phyloP scores from a whole-genome alignment of 768 basidiomycete genomes.

The Termitomyces sp. region DNA sequence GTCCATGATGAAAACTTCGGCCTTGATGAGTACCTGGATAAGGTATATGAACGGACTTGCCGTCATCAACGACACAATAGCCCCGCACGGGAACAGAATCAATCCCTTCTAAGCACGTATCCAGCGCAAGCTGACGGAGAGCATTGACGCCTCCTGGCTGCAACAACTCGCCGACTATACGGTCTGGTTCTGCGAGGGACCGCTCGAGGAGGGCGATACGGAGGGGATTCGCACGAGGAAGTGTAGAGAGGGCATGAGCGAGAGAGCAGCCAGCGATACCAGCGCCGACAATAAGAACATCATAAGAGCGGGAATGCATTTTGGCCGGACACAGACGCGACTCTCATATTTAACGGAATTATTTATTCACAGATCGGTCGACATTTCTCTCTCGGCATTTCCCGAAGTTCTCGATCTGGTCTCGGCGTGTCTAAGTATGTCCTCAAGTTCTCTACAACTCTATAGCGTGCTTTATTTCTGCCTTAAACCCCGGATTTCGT shows the following conservation, averaged over 20 bases:
- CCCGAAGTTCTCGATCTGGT: not conserved
- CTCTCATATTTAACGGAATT: not conserved
- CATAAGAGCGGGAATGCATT: conserved; percentile 36
- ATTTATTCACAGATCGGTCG: not conserved
- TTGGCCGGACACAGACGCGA: not conserved
- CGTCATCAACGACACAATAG: conserved; percentile 74
- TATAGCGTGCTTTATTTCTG: not conserved
- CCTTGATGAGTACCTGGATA: conserved; percentile 76
- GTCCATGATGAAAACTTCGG: conserved; percentile 90
- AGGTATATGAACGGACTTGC: conserved; percentile 77
- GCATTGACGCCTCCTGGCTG: conserved; percentile 89
- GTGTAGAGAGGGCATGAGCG: conserved; percentile 74
- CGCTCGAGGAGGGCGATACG: conserved; percentile 86
- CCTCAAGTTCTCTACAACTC: no score
- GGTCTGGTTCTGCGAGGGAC: conserved; percentile 87
- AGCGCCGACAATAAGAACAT: conserved; percentile 87
- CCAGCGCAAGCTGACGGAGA: conserved; percentile 73
- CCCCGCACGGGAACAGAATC: conserved; percentile 81
- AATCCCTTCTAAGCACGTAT: conserved; percentile 75
- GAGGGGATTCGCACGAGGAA: conserved; percentile 51
- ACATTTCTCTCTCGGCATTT: not conserved
- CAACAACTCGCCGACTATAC: conserved; percentile 95
- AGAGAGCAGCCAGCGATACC: conserved; percentile 87
- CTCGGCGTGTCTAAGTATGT: not conserved
- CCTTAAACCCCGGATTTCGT: conserved; percentile 44